phyloP scores from a whole-genome alignment of 2,329 filamentous ascomycete species.

The Ceratocystis colombiana region DNA sequence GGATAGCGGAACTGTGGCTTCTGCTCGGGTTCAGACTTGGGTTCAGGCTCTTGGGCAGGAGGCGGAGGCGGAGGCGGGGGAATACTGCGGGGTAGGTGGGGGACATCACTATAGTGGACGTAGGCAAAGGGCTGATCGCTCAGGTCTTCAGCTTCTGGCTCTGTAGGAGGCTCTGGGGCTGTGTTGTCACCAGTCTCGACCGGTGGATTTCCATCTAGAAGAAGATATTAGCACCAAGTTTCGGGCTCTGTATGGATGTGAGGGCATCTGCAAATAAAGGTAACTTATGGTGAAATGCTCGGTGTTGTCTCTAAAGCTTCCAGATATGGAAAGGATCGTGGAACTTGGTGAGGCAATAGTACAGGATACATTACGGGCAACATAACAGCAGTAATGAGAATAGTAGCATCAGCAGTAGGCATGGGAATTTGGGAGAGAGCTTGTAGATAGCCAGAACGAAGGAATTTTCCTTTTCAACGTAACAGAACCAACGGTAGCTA shows the following conservation, averaged over 20 bases:
- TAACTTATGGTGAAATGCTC: slow-evolving; percentile 7
- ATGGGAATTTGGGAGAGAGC: slow-evolving; percentile 11
- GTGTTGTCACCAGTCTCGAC: neutral
- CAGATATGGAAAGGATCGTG: slow-evolving; percentile 10
- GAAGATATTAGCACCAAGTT: neutral
- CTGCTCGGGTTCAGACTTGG: neutral
- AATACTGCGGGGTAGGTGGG: neutral
- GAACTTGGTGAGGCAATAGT: neutral
- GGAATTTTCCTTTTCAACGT: neutral
- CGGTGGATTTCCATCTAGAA: neutral
- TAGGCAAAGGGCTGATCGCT: slow-evolving; percentile 7
- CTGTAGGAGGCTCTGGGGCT: neutral
- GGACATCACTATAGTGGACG: slow-evolving; percentile 3
- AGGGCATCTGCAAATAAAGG: neutral
- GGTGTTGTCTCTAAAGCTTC: neutral
- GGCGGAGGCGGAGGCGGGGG: neutral
- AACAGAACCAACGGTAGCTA: slow-evolving; percentile 1
- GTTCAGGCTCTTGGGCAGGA: neutral
- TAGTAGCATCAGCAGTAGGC: slow-evolving; percentile 10
- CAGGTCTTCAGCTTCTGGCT: slow-evolving; percentile 1
- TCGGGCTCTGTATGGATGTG: neutral
- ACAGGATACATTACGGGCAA: slow-evolving; percentile 11
- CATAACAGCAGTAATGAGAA: slow-evolving; percentile 10
- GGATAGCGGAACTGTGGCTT: neutral
- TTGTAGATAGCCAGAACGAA: slow-evolving; percentile 12